Evolutionary conservation across 2,329 filamentous ascomycete genomes (phyloP).

Genomic region (Talaromyces sp.): DNA sequence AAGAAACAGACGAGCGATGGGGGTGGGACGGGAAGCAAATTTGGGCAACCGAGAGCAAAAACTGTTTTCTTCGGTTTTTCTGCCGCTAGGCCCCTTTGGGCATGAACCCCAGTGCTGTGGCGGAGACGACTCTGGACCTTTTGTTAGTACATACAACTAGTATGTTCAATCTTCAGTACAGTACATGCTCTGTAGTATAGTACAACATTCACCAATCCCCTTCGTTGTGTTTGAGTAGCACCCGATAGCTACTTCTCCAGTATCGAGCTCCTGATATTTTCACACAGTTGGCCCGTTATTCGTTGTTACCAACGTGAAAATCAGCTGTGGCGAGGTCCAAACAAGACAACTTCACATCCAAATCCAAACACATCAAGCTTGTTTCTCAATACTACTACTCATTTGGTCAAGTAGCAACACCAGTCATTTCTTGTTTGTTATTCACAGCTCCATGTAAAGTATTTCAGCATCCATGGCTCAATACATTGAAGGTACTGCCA

Average conservation of each 20-base stretch:
- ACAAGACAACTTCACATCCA: neutral
- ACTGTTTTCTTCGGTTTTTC: slow-evolving; percentile 16
- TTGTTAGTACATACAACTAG: too few relatives aligned
- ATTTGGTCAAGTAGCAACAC: neutral
- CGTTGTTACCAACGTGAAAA: neutral
- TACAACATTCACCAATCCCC: neutral
- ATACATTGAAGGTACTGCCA: neutral
- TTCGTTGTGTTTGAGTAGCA: neutral
- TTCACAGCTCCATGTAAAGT: neutral
- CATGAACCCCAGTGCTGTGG: slow-evolving; percentile 8
- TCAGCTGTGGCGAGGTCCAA: neutral
- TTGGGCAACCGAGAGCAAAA: slow-evolving; percentile 16
- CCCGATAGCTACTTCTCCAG: neutral
- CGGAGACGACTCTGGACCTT: neutral
- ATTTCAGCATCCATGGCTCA: neutral
- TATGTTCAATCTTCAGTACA: too few relatives aligned
- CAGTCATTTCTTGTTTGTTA: neutral
- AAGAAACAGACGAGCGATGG: slow-evolving; percentile 21
- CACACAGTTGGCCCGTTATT: neutral
- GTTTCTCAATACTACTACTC: neutral
- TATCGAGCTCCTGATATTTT: neutral
- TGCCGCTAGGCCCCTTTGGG: slow-evolving; percentile 13
- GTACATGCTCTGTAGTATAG: too few relatives aligned
- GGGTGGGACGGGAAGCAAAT: slow-evolving; percentile 15
- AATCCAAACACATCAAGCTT: neutral